A percentile compares a stretch with the other conserved stretches of the same genome.
Conservation (phyloP, 148 eudicot genomes). For the Vaccinium macrocarpon region DNA sequence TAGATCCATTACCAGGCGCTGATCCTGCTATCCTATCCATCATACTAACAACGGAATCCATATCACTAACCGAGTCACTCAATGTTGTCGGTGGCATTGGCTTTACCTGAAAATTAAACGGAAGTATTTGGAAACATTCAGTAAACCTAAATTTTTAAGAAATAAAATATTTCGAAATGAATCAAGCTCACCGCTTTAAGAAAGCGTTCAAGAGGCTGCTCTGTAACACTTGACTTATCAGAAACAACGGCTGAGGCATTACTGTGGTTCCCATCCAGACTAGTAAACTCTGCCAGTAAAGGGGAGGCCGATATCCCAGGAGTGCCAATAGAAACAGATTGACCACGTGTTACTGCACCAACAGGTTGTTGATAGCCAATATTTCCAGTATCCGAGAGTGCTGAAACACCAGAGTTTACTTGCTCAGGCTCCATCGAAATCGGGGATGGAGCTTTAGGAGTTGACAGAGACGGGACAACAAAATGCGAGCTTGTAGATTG, state of each 20-base stretch:
- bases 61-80: conserved; percentile 70
- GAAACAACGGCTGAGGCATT: conserved; percentile 47
- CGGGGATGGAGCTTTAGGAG: conserved; percentile 81
- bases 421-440: conserved; percentile 82
- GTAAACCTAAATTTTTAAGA: background rate
- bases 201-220: conserved; percentile 86
- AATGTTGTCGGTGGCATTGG: conserved; percentile 69
- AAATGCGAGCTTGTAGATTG: conserved; percentile 85
- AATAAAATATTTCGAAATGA: background rate
- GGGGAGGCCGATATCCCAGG: conserved; percentile 99
- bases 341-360: conserved; percentile 46
- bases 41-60: conserved; percentile 91
- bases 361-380: conserved; percentile 53
- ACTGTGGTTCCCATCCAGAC: conserved; percentile 61
- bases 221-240: conserved; percentile 66
- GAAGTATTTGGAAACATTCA: background rate
- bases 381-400: conserved; percentile 59
- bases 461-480: conserved; percentile 69
- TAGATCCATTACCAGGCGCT: conserved; percentile 95
- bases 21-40: conserved; percentile 94
- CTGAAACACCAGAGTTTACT: conserved; percentile 53
- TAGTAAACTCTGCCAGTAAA: conserved; percentile 73
- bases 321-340: conserved; percentile 91
- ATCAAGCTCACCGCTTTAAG: conserved; percentile 64
- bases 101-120: conserved; percentile 52